Evolutionary conservation across 805 yeast genomes (phyloP).

Genomic region (Candida koratica): DNA sequence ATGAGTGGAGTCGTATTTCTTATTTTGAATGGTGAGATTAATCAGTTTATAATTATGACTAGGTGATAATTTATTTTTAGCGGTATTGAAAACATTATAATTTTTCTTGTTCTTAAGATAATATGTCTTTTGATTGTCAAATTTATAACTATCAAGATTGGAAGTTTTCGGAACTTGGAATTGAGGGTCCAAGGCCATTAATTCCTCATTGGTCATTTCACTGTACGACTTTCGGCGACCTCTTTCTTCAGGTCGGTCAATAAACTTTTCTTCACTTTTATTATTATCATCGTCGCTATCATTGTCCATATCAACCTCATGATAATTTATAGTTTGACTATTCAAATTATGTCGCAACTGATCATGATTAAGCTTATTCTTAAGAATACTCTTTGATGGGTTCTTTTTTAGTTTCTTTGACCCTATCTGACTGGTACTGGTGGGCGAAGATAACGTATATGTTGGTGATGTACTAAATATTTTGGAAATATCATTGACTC

Average conservation of each 20-base stretch:
- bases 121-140: conserved; percentile 37
- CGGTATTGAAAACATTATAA: conserved; percentile 8
- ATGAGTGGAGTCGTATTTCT: conserved; percentile 16
- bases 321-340: conserved; percentile 19
- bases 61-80: conserved; percentile 29
- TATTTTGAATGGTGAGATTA: conserved; percentile 44
- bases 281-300: conserved; percentile 9
- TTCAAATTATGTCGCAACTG: conserved; percentile 20
- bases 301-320: conserved; percentile 11
- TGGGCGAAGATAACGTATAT: neutral
- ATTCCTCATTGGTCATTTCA: conserved; percentile 52
- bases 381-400: conserved; percentile 25
- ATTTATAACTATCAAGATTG: conserved; percentile 42
- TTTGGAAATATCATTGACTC: conserved; percentile 10
- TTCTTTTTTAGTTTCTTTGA: conserved; percentile 2
- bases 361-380: conserved; percentile 30
- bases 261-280: too few species aligned
- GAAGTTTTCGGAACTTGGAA: conserved; percentile 34
- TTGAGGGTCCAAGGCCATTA: conserved; percentile 53
- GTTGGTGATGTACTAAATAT: conserved; percentile 1
- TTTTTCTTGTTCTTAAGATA: conserved; percentile 18
- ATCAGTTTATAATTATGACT: conserved; percentile 33
- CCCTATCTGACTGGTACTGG: neutral
- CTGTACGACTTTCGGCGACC: conserved; percentile 41
- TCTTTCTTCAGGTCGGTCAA: conserved; percentile 2